Percentiles rank a stretch among this genome's conserved stretches.
These are phyloP conservation scores for Fusarium marasasianum DNA, from an alignment of 2,329 filamentous ascomycete genomes.

Conservation along the genomic window DNA sequence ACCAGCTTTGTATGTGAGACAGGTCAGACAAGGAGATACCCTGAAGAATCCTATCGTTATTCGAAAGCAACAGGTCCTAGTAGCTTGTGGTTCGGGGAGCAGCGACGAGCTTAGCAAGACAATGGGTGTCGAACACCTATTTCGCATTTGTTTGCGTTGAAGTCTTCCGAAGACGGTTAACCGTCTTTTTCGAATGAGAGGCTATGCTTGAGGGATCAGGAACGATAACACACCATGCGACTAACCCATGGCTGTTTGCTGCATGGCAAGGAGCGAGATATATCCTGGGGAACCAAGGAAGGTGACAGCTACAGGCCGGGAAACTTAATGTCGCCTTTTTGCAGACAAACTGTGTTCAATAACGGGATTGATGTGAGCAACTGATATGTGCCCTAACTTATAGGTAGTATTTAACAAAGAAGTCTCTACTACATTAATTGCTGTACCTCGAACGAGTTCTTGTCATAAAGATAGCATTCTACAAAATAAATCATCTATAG, in stretches of 20 bases:
- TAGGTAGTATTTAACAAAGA: no score
- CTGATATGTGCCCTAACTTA: not conserved
- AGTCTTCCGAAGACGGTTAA: conserved; percentile 27
- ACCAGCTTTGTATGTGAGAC: conserved; percentile 51
- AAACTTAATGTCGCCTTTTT: not conserved
- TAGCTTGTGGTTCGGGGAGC: conserved; percentile 51
- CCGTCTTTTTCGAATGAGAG: conserved; percentile 19
- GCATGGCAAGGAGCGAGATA: not conserved
- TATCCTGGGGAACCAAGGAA: not conserved
- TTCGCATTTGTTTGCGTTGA: conserved; percentile 42
- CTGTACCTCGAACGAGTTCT: not conserved
- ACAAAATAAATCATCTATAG: not conserved
- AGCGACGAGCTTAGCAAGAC: conserved; percentile 42
- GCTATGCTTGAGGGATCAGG: not conserved
- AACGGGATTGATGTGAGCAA: not conserved
- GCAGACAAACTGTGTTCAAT: not conserved
- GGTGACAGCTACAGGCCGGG: not conserved
- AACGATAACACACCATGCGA: not conserved
- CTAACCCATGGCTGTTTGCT: not conserved
- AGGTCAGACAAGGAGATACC: conserved; percentile 47
- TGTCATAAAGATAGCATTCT: not conserved
- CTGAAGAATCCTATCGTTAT: conserved; percentile 48
- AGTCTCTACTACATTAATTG: not conserved
- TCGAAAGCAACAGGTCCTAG: conserved; percentile 51
- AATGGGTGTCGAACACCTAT: conserved; percentile 45